Conservation (phyloP, 2,329 filamentous ascomycete species). For the Aspergillus unguis region DNA sequence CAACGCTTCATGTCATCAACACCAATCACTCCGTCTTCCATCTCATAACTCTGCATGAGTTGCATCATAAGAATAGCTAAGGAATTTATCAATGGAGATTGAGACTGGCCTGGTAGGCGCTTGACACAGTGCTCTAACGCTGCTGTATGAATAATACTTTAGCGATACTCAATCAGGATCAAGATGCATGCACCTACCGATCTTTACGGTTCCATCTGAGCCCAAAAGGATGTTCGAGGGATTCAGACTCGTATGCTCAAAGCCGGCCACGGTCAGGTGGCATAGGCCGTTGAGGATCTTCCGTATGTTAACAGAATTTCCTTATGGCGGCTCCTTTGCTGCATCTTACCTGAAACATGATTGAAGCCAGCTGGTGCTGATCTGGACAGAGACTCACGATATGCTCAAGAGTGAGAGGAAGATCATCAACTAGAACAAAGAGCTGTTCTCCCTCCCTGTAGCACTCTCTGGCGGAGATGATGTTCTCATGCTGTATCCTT, state of each 20-base stretch:
- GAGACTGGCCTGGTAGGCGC: background rate
- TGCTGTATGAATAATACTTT: background rate
- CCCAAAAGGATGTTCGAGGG: too few relatives aligned
- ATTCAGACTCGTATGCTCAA: too few relatives aligned
- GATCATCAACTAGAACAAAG: conserved; percentile 15
- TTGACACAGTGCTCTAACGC: background rate
- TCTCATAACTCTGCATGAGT: conserved; percentile 3
- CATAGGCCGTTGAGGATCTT: too few relatives aligned
- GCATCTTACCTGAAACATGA: conserved; percentile 19
- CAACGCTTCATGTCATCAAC: background rate
- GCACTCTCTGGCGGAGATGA: background rate
- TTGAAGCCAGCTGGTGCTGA: conserved; percentile 18
- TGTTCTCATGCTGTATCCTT: background rate
- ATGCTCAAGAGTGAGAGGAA: conserved; percentile 17
- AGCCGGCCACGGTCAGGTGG: too few relatives aligned
- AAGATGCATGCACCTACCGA: too few relatives aligned
- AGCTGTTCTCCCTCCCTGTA: background rate
- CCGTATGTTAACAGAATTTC: background rate
- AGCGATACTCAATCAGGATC: background rate
- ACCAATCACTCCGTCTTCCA: background rate
- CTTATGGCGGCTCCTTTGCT: background rate
- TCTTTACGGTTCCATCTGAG: too few relatives aligned
- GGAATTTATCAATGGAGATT: background rate
- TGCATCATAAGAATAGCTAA: conserved; percentile 1
- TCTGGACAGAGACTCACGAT: conserved; percentile 16